Base-by-base conservation (phyloP, 2,329 filamentous ascomycete genomes). In the Penicillium corylophilum region DNA sequence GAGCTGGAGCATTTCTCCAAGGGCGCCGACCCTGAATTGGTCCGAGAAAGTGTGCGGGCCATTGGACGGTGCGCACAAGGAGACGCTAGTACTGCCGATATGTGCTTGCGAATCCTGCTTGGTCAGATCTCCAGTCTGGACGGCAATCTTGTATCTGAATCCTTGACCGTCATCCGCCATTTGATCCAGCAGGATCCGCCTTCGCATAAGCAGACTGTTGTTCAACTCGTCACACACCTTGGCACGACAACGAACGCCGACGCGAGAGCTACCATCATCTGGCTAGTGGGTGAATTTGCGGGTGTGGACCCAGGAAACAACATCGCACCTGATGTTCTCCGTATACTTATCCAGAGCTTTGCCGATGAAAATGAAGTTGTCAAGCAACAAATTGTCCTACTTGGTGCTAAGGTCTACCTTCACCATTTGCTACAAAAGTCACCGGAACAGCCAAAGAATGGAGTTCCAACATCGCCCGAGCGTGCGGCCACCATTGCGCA, bases 401-500 rank as follows among this genome's bases (percentile, higher is more conserved):
- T 99, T 3, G 94, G 89, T 6, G 93, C 94, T n/a, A 97, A 97
- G 67, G 91, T 97, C 1, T 97, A 97, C 67, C 80, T 97, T 15
- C 90, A 97, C 64, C 84, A 95, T 66, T 73, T 97, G 35, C 82
- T 54, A 79, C 83, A 65, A 75, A 77, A 57, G 73, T 81, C 67
- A 23, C 57, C 61, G 10, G 54, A 65, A 36, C 56, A 66, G 24
- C 42, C 60, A 33, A 44, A 52, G 13, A 48, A 50, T 4, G 10
- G 24, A 4, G 13, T 51, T 13, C n/a, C 66, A n/a, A 59, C 69
- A 24, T 56, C 68, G 5, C 26, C 51, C 1, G 50, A 59, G 16
- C 44, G 24, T 8, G 18, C 56, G 10, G 42, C 48, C 40, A 53
- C 57, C 6, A 31, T 51, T 6, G 55, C 63, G 18, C 53, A 63